Conservation (phyloP, 139 green algal genomes). For the Parachlorella kessleri region DNA sequence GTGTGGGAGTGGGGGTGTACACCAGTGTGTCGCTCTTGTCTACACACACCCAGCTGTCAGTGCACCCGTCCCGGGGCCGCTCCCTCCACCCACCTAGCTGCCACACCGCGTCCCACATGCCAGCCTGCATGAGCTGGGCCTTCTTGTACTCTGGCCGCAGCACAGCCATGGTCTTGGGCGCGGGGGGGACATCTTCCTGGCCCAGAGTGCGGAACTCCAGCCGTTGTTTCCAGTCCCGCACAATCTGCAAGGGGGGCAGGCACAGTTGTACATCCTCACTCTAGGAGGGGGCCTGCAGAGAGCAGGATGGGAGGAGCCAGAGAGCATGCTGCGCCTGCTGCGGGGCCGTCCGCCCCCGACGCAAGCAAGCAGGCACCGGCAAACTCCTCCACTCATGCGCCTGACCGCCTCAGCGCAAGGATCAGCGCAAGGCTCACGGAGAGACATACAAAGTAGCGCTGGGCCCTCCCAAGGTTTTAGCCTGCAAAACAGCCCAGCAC, state of each 20-base stretch:
- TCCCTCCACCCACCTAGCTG: neutral
- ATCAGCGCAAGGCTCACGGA: too few species aligned
- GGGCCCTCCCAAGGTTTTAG: too few species aligned
- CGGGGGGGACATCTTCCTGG: neutral
- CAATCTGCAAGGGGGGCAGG: neutral
- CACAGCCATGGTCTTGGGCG: slow-evolving; percentile 27
- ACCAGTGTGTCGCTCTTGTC: too few species aligned
- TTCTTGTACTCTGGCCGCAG: slow-evolving; percentile 27
- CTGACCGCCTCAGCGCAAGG: too few species aligned
- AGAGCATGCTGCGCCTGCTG: too few species aligned
- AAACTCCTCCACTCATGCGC: too few species aligned
- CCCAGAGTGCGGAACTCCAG: neutral
- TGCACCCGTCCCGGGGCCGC: neutral
- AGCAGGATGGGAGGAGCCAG: neutral
- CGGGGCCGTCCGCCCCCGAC: too few species aligned
- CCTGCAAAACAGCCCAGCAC: too few species aligned
- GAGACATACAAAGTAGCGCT: too few species aligned
- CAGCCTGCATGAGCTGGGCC: slow-evolving; percentile 40
- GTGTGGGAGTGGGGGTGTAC: neutral
- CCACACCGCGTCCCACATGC: slow-evolving; percentile 22
- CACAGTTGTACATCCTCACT: neutral
- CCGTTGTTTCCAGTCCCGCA: neutral
- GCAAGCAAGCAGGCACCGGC: too few species aligned
- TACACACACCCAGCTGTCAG: too few species aligned
- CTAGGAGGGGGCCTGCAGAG: neutral